Conservation (phyloP, 2,329 filamentous ascomycete species). For the Cladosporium sphaerospermum region DNA sequence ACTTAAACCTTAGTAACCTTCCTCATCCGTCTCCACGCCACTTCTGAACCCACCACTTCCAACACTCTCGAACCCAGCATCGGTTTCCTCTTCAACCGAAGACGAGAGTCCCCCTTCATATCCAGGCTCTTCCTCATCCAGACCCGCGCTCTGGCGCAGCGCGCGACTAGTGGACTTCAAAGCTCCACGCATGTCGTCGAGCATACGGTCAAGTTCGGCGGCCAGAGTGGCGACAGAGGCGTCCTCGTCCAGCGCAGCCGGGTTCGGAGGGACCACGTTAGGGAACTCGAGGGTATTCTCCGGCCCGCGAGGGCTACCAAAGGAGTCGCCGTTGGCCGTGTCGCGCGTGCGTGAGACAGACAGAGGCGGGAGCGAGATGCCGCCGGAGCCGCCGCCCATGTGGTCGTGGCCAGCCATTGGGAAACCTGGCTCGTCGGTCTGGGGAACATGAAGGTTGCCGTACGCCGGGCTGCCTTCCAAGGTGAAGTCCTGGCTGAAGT, state of each 20-base stretch:
- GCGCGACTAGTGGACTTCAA: constrained; percentile 11
- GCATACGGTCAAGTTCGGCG: constrained; percentile 25
- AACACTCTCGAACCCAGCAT: constrained; percentile 13
- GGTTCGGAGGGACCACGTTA: constrained; percentile 23
- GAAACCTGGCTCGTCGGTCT: constrained; percentile 14
- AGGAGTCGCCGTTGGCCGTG: constrained; percentile 14
- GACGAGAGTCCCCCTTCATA: constrained; percentile 4
- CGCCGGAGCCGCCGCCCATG: constrained; percentile 10
- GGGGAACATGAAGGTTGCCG: constrained; percentile 11
- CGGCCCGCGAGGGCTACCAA: constrained; percentile 10
- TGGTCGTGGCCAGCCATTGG: constrained; percentile 12
- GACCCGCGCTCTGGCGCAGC: constrained; percentile 3
- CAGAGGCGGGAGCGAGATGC: constrained; percentile 13
- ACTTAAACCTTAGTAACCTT: constrained; percentile 3
- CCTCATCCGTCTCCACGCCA: constrained; percentile 15
- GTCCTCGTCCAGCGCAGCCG: constrained; percentile 26
- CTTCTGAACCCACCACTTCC: constrained; percentile 11
- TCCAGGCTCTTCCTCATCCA: constrained; percentile 14
- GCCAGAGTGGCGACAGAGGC: constrained; percentile 24
- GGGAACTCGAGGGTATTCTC: constrained; percentile 25
- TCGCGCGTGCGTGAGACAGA: constrained; percentile 6
- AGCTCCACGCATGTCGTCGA: constrained; percentile 21
- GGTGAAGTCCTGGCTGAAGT: constrained; percentile 14
- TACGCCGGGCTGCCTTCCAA: constrained; percentile 14
- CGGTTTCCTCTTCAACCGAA: constrained; percentile 12